Evolutionary conservation across 2,329 filamentous ascomycete genomes (phyloP).

Genomic region (Fusarium solani-melongenae): DNA sequence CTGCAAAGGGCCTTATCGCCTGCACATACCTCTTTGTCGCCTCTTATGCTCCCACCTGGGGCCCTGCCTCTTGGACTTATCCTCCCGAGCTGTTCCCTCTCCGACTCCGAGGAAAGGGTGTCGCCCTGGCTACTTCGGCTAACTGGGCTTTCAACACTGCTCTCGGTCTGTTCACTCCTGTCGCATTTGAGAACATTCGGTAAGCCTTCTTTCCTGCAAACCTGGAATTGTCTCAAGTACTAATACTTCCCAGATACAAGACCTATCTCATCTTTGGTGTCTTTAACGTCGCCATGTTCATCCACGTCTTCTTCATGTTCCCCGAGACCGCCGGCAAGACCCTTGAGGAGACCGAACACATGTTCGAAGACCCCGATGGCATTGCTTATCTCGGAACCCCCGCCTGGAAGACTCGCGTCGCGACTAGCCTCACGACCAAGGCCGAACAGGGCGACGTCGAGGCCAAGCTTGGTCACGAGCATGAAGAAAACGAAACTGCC

Average conservation of each 20-base stretch:
- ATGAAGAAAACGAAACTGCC: neutral
- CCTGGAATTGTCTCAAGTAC: neutral
- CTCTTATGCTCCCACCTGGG: slow-evolving; percentile 57
- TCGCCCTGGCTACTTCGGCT: slow-evolving; percentile 60
- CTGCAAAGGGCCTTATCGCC: slow-evolving; percentile 72
- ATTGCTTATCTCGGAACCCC: slow-evolving; percentile 34
- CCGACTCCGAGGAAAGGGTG: slow-evolving; percentile 61
- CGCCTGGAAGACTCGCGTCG: slow-evolving; percentile 35
- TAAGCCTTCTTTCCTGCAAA: neutral
- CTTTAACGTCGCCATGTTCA: slow-evolving; percentile 34
- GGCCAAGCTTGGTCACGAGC: slow-evolving; percentile 22
- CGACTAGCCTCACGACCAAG: slow-evolving; percentile 14
- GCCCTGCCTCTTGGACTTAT: slow-evolving; percentile 64
- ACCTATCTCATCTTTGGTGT: slow-evolving; percentile 35
- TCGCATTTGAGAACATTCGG: slow-evolving; percentile 42
- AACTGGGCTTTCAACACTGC: slow-evolving; percentile 57
- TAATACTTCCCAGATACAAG: slow-evolving; percentile 18
- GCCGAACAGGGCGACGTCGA: slow-evolving; percentile 37
- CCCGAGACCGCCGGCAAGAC: slow-evolving; percentile 60
- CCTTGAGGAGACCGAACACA: slow-evolving; percentile 70
- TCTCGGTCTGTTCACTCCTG: slow-evolving; percentile 48
- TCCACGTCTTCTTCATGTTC: slow-evolving; percentile 55
- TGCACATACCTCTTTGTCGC: slow-evolving; percentile 74
- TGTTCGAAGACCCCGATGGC: slow-evolving; percentile 43
- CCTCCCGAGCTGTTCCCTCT: slow-evolving; percentile 66